Evolutionary conservation across 192 early-diverging fungal genomes (phyloP).

Genomic region (Dimargaris xerosporica): DNA sequence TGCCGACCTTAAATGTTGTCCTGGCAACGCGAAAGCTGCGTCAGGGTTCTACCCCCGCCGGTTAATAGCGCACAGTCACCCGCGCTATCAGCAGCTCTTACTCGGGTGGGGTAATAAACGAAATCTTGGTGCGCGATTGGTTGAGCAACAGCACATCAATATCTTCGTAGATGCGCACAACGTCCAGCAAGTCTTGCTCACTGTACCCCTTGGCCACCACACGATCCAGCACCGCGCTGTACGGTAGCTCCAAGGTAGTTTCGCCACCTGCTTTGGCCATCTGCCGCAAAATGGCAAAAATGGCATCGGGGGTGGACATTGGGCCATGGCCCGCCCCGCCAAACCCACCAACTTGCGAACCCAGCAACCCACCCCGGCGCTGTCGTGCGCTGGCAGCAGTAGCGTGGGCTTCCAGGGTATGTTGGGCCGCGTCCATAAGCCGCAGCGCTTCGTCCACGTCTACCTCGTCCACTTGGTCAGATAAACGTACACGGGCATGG

Average conservation of each 20-base stretch:
- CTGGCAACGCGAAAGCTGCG: no score
- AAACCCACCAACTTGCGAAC: conserved; percentile 19
- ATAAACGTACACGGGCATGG: conserved; percentile 61
- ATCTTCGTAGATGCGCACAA: conserved; percentile 55
- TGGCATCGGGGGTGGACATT: conserved; percentile 39
- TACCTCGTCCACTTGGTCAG: conserved; percentile 40
- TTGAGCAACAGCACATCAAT: conserved; percentile 57
- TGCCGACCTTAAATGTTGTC: no score
- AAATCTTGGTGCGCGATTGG: conserved; percentile 37
- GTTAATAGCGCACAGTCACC: no score
- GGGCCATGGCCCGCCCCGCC: conserved; percentile 11
- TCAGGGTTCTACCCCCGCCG: no score
- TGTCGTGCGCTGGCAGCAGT: conserved; percentile 12
- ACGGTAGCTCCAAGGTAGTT: conserved; percentile 37
- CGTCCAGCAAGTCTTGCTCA: conserved; percentile 57
- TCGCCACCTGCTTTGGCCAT: conserved; percentile 43
- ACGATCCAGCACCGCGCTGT: conserved; percentile 48
- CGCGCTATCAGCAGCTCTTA: no score
- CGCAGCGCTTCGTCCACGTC: conserved; percentile 85
- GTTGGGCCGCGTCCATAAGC: conserved; percentile 80
- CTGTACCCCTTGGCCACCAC: conserved; percentile 63
- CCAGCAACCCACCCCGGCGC: not conserved
- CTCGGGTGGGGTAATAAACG: conserved; percentile 22
- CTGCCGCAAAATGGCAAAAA: conserved; percentile 66
- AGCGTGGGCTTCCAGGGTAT: conserved; percentile 52